phyloP scores from a whole-genome alignment of 2,329 filamentous ascomycete genomes.

The Aspergillus awamori region DNA sequence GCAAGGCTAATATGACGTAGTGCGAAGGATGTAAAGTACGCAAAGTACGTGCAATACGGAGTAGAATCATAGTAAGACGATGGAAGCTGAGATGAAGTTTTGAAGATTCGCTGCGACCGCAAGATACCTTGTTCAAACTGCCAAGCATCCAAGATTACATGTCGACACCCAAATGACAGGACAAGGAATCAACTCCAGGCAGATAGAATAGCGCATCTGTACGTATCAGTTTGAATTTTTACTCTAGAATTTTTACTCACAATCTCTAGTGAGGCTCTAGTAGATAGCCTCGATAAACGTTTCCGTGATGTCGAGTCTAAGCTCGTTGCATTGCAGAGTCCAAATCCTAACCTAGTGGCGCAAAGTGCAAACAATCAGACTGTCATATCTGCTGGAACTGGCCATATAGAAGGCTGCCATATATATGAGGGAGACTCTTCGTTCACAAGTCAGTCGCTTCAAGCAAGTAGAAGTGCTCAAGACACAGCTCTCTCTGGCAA shows the following conservation, averaged over 20 bases:
- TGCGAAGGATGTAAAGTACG: slow-evolving; percentile 11
- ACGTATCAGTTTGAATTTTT: no score
- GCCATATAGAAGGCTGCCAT: not conserved
- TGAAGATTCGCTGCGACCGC: slow-evolving; percentile 9
- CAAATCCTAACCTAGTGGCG: not conserved
- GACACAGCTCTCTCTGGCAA: not conserved
- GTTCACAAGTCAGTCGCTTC: slow-evolving; percentile 6
- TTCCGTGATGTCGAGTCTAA: slow-evolving; percentile 1
- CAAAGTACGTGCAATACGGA: not conserved
- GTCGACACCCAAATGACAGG: slow-evolving; percentile 5
- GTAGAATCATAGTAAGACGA: not conserved
- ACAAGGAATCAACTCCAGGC: not conserved
- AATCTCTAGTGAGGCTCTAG: not conserved
- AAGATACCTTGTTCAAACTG: slow-evolving; percentile 10
- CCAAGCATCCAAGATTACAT: slow-evolving; percentile 4
- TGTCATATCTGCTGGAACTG: not conserved
- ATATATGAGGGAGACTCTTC: slow-evolving; percentile 2
- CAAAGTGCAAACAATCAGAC: not conserved
- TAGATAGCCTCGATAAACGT: slow-evolving; percentile 4
- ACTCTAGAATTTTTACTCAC: not conserved
- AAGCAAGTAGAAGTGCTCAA: slow-evolving; percentile 5
- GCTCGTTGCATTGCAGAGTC: not conserved
- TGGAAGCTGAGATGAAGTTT: not conserved
- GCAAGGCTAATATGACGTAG: not conserved
- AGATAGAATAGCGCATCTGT: slow-evolving; percentile 8